Base-by-base conservation (phyloP, 768 basidiomycete genomes). In the Phanerochaete sordida region DNA sequence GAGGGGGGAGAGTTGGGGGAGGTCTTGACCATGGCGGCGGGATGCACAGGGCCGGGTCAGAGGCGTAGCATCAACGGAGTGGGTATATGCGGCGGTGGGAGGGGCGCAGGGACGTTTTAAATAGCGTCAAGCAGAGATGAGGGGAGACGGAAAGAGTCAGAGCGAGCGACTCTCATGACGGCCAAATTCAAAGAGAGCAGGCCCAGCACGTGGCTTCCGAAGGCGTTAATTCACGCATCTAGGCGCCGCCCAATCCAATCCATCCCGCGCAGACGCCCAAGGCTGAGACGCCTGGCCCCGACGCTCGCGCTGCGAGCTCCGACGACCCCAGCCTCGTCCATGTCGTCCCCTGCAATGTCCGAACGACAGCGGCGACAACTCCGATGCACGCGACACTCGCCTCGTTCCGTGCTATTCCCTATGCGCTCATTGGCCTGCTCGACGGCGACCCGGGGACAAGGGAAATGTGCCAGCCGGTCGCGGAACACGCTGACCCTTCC, bases 1-100 rank as follows among this genome's bases (percentile, higher is more conserved):
- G 63, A n/a, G n/a, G n/a, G 64, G 16, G 64, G 23, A 8, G 33
- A 35, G 35, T 60, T 19, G 12, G 21, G 59, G 21, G 44, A 21
- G 6, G 30, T 9, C 45, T 60, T 54, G 52, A 60, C 44, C 59
- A 47, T 48, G 23, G 28, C 33, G 28, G 5, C 45, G 27, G 47
- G 15, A 23, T 33, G 33, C 16, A 9, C 45, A 24, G 53, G 35
- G 21, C 11, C 23, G 35, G 31, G 15, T 54, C 33, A 54, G 53
- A 26, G 37, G 37, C 30, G 9, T 7, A 21, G 26, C 53, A 54
- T 54, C 19, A 39, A 6, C 9, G 24, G 11, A 23, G 24, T 19
- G 53, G 33, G 37, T 43, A 33, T 33, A 31, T 23, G 50, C n/a
- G 28, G 16, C 24, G 5, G 48, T 11, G 16, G 28, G 31, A 51